Percentiles rank a stretch among this genome's conserved stretches.
Conservation (phyloP, 768 basidiomycete species). For the Boletus tylopilopsis region DNA sequence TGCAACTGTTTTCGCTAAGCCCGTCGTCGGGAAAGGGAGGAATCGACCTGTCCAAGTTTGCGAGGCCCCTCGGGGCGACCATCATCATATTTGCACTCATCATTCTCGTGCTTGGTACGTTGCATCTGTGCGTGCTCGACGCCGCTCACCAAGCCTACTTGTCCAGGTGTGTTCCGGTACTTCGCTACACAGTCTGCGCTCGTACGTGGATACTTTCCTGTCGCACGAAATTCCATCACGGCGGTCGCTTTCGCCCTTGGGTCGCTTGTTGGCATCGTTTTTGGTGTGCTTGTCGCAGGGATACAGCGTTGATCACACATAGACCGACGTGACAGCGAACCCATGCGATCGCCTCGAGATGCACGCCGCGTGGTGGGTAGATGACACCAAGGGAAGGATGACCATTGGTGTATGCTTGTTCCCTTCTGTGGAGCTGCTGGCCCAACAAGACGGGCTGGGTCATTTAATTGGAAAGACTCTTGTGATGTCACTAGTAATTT, state of each 20-base stretch:
- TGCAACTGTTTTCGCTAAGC: conserved; percentile 48
- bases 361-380: not conserved
- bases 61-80: conserved; percentile 51
- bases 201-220: conserved; percentile 48
- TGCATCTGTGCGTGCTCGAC: not conserved
- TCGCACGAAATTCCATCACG: conserved; percentile 44
- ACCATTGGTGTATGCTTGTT: not conserved
- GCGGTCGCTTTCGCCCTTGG: conserved; percentile 40
- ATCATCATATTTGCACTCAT: conserved; percentile 43
- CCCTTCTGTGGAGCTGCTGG: not conserved
- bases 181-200: conserved; percentile 51
- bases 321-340: not conserved
- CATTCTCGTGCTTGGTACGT: conserved; percentile 47
- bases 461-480: too few relatives aligned
- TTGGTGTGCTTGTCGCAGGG: conserved; percentile 39
- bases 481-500: conserved; percentile 8
- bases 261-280: conserved; percentile 39
- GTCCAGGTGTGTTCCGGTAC: conserved; percentile 47
- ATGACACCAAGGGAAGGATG: not conserved
- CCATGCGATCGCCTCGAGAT: not conserved
- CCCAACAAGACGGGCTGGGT: not conserved
- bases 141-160: not conserved
- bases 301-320: conserved; percentile 1
- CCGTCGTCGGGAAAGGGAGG: not conserved
- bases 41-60: conserved; percentile 29